Evolutionary conservation across 2,329 filamentous ascomycete genomes (phyloP), one percentile per base, ranked within the genome.

Genomic region (Pyrenochaeta sp.): DNA sequence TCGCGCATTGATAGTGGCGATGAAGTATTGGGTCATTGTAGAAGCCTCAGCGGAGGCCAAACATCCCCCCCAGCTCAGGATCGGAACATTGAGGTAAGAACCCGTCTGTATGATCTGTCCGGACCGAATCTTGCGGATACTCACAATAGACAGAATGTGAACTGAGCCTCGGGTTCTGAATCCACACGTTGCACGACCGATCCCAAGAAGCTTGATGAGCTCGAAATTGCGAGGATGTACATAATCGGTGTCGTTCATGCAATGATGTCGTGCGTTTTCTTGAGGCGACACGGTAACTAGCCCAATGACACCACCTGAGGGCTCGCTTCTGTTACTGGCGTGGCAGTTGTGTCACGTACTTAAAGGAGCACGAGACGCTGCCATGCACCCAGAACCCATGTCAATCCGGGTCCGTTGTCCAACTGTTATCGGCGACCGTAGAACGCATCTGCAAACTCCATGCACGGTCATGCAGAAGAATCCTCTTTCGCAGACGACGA

Each of bases 361-460:
- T 24, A 30, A 37, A 22, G 29, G 23, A 41, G 31, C 14, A 38
- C 41, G 27, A 44, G 37, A 36, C 41, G 41, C 35, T 18, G 32
- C 18, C 20, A 41, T 27, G 26, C 36, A 19, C 6, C 14, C 23
- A 42, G 28, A 39, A 32, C n/a, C n/a, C 15, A 21, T 34, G 31
- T 19, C 17, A 17, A 7, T n/a, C 35, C 19, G 15, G 19, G 37
- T 14, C 27, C 24, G 29, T 29, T 29, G 14, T 41, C 30, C 34
- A 26, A 35, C 37, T 46, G 28, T 43, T 32, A 34, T 41, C 20
- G 30, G 36, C 35, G 20, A 36, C 14, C 26, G 11, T 41, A 35
- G 32, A 44, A 30, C 32, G 41, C 10, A n/a, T 32, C 31, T 52
- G 51, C 41, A 44, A 38, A 19, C 11, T 10, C 6, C 3, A 48